Base-by-base conservation (phyloP, 1,284 basidiomycete species). In the Trametes pubescens region DNA sequence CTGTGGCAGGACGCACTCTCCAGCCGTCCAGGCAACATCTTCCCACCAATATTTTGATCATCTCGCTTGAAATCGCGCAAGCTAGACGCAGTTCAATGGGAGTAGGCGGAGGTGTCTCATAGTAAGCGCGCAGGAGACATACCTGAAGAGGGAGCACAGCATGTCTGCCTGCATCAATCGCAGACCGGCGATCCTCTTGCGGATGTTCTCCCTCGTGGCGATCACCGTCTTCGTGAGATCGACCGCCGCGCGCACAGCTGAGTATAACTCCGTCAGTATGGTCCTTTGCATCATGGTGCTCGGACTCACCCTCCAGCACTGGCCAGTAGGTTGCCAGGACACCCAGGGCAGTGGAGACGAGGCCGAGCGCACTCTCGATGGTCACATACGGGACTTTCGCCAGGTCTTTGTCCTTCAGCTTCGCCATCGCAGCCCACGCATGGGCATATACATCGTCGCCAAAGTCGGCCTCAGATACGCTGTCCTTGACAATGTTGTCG, bases 111-210 rank as follows among this genome's bases (percentile, higher is more conserved):
- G 38, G n/a, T 16, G n/a, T 13, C 29, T 32, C 26, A 16, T 21
- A n/a, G n/a, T 21, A 7, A 14, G 2, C 8, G 13, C 16, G 18
- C 3, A 22, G 24, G 1, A 22, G 24, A 51, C 58, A 8, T 37
- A 59, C 58, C 51, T 38, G 51, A 59, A 59, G 37, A 59, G 51
- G 14, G 29, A 44, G 43, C 58, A 59, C 16, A 59, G 35, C 58
- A 59, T 59, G 22, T 59, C 58, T 6, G 58, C 58, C 34, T 52
- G 51, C 58, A 52, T 59, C 22, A 59, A 26, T 1, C 51, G 38
- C n/a, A 59, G n/a, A 8, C 51, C 40, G 3, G 58, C 58, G 21
- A 59, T 59, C 46, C 55, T 35, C 55, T 57, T 57, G 29, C 55
- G 55, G 32, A 57, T 26, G 44, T 26, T 48, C 46, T 47, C 44